Conservation (phyloP, 129 eudicot genomes). For the Saussurea involucrata region DNA sequence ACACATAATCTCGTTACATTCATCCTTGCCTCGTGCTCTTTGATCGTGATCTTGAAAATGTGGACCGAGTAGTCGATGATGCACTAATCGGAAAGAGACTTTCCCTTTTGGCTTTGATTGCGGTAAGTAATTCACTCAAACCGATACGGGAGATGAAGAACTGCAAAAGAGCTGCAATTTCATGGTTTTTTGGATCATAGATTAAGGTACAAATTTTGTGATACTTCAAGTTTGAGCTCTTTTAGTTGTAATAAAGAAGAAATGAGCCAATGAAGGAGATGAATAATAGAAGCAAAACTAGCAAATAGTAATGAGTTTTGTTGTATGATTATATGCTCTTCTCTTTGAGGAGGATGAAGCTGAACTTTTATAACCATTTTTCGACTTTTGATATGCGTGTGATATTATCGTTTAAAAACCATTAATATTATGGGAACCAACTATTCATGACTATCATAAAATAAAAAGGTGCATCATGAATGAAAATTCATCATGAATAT, state of each 20-base stretch:
- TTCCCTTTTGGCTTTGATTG: no score
- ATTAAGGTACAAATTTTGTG: conserved; percentile 39
- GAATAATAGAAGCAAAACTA: conserved; percentile 25
- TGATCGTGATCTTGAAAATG: not conserved
- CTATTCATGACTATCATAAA: not conserved
- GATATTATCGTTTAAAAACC: not conserved
- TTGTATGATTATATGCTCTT: conserved; percentile 36
- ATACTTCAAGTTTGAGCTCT: conserved; percentile 23
- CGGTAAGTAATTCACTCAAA: no score
- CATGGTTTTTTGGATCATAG: conserved; percentile 29
- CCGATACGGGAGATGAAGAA: conserved; percentile 35
- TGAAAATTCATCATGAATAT: no score
- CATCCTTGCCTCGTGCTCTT: not conserved
- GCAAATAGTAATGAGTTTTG: conserved; percentile 35
- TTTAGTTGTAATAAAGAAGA: conserved; percentile 30
- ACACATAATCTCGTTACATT: conserved; percentile 1
- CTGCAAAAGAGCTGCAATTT: conserved; percentile 31
- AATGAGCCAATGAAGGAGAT: conserved; percentile 26
- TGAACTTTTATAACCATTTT: conserved; percentile 3
- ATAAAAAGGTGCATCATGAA: no score
- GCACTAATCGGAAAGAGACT: no score
- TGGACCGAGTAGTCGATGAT: conserved; percentile 44
- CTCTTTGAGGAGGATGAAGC: conserved; percentile 46
- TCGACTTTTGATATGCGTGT: not conserved
- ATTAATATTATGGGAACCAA: no score